Conservation (phyloP, 345 rosid species). For the Geranium rotundifolium region DNA sequence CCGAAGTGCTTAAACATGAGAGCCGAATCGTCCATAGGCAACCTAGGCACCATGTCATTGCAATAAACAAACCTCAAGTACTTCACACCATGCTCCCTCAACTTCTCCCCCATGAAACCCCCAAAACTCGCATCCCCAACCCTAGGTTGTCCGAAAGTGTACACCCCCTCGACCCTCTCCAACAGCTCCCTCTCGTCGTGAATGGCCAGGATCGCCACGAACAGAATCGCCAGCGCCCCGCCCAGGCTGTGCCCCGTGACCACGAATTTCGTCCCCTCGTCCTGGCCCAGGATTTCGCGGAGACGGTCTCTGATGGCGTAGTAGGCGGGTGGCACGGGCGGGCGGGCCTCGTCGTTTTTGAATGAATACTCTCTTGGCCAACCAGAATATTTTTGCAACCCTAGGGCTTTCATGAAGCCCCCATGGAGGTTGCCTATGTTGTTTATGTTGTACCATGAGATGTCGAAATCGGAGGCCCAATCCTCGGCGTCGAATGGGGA, state of each 20-base stretch:
- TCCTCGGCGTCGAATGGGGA: constrained; percentile 53
- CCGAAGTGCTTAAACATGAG: constrained; percentile 78
- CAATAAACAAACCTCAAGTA: constrained; percentile 61
- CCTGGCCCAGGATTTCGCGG: constrained; percentile 17
- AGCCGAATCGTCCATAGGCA: constrained; percentile 52
- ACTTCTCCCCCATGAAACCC: constrained; percentile 33
- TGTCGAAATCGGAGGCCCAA: constrained; percentile 54
- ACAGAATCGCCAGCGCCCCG: constrained; percentile 66
- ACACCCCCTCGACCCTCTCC: constrained; percentile 45
- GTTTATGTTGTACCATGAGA: constrained; percentile 60
- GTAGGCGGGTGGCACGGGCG: constrained; percentile 44
- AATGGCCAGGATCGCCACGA: constrained; percentile 33
- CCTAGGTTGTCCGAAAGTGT: constrained; percentile 71
- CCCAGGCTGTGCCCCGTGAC: constrained; percentile 72
- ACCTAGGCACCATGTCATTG: constrained; percentile 58
- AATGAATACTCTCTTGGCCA: constrained; percentile 36
- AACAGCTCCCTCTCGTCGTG: constrained; percentile 44
- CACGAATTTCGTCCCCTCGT: constrained; percentile 27
- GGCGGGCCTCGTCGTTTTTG: constrained; percentile 6
- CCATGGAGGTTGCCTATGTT: constrained; percentile 57
- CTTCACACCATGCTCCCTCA: constrained; percentile 20
- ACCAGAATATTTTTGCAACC: constrained; percentile 45
- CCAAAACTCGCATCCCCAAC: constrained; percentile 62
- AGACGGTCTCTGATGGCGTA: constrained; percentile 44
- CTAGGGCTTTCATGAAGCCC: constrained; percentile 75